Evolutionary conservation across 257 asterid genomes (phyloP).

Genomic region (Thymus quinquecostatus): DNA sequence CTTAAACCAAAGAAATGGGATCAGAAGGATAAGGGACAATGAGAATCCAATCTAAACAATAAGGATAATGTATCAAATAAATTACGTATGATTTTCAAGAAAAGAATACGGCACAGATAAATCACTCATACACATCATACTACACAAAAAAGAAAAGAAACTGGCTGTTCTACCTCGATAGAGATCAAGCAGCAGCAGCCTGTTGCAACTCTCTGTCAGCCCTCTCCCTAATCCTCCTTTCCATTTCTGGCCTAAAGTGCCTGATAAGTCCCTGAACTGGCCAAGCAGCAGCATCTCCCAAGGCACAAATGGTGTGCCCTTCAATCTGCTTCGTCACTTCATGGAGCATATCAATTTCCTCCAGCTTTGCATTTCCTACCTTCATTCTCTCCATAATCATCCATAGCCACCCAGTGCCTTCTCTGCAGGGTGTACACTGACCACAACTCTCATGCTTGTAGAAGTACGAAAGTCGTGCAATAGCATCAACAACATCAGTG

Average conservation of each 20-base stretch:
- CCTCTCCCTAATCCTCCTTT: conserved; percentile 87
- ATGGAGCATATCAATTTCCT: conserved; percentile 98
- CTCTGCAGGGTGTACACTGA: conserved; percentile 98
- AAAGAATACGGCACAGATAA: background rate
- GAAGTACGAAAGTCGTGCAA: conserved; percentile 92
- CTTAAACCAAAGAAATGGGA: conserved; percentile 14
- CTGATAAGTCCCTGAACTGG: conserved; percentile 99
- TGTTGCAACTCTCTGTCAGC: conserved; percentile 85
- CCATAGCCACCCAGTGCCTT: conserved; percentile 99
- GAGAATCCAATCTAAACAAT: background rate
- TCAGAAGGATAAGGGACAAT: background rate
- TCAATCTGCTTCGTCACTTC: conserved; percentile 99
- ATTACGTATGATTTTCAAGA: background rate
- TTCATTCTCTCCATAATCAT: conserved; percentile 98
- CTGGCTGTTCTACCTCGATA: conserved; percentile 35
- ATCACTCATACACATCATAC: background rate
- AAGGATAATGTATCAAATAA: background rate
- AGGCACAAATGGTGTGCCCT: conserved; percentile 99
- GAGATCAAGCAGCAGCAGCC: conserved; percentile 79
- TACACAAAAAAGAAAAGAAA: background rate
- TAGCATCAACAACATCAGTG: conserved; percentile 96
- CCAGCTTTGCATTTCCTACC: conserved; percentile 96
- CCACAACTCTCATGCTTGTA: conserved; percentile 99
- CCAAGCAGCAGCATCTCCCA: conserved; percentile 99
- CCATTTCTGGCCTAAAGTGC: conserved; percentile 97